Percentiles rank a stretch among this genome's conserved stretches.
Conservation (phyloP, 2,329 filamentous ascomycete species). For the Lasiodiplodia sp. region DNA sequence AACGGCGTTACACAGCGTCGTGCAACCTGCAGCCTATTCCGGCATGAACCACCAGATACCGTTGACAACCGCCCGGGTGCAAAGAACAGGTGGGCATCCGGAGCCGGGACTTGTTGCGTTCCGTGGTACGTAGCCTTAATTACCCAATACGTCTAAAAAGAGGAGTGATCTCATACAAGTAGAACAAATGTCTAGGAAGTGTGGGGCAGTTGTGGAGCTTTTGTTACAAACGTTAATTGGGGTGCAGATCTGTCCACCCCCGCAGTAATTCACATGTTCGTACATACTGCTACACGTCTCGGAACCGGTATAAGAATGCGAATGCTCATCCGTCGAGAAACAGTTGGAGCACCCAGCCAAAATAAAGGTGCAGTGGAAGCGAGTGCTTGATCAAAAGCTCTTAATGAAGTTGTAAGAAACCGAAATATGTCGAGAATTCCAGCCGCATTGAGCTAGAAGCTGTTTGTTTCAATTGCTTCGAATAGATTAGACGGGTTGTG, state of each 20-base stretch:
- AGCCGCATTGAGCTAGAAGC: too few species aligned
- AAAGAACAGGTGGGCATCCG: too few species aligned
- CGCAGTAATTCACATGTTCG: neutral
- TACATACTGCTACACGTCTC: neutral
- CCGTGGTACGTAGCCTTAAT: too few species aligned
- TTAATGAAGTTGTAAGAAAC: too few species aligned
- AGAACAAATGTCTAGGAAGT: neutral
- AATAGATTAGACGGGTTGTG: too few species aligned
- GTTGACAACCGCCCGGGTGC: neutral
- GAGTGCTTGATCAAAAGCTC: too few species aligned
- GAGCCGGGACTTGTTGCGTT: too few species aligned
- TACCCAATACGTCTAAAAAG: neutral
- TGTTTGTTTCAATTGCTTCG: too few species aligned
- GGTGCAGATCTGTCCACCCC: neutral
- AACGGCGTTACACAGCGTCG: neutral
- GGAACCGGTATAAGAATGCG: neutral
- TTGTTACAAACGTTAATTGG: neutral
- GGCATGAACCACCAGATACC: neutral
- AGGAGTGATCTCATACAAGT: neutral
- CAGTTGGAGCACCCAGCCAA: too few species aligned
- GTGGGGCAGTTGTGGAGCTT: neutral
- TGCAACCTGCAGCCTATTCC: neutral
- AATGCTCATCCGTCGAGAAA: too few species aligned
- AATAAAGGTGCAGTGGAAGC: too few species aligned
- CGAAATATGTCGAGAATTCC: too few species aligned